A percentile compares a stretch with the other conserved stretches of the same genome.
These are phyloP conservation scores for Candida gigantensis DNA, from an alignment of 1,139 yeast species.

Conservation along the genomic window DNA sequence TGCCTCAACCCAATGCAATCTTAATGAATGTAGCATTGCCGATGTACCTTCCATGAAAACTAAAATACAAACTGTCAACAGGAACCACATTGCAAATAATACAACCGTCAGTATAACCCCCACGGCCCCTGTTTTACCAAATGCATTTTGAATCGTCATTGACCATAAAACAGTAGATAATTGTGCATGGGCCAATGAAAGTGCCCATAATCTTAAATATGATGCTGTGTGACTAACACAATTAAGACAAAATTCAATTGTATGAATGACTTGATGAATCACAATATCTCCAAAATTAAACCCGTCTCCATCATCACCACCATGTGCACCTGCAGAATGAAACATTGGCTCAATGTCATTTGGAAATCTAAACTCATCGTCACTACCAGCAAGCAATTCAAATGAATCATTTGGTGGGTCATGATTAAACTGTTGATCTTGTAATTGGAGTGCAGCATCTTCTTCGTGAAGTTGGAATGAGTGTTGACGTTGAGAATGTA, in stretches of 20 bases:
- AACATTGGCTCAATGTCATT: constrained; percentile 50
- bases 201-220: constrained; percentile 93
- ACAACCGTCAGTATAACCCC: constrained; percentile 77
- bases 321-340: constrained; percentile 28
- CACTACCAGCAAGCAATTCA: constrained; percentile 18
- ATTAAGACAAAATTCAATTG: constrained; percentile 96
- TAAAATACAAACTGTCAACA: constrained; percentile 82
- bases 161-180: constrained; percentile 92
- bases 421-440: constrained; percentile 22
- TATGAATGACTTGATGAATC: constrained; percentile 97
- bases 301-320: constrained; percentile 48
- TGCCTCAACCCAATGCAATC: constrained; percentile 98
- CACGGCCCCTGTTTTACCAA: constrained; percentile 59
- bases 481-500: constrained; percentile 36
- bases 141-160: constrained; percentile 88
- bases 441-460: constrained; percentile 31
- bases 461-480: constrained; percentile 36
- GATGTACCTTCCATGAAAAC: constrained; percentile 99
- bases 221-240: constrained; percentile 99
- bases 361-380: constrained; percentile 38
- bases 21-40: constrained; percentile 95
- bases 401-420: constrained; percentile 24
- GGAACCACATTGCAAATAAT: constrained; percentile 93
- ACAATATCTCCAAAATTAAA: constrained; percentile 85
- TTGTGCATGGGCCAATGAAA: constrained; percentile 96